Base-by-base conservation (phyloP, 768 basidiomycete genomes). In the Agaricus blazei region DNA sequence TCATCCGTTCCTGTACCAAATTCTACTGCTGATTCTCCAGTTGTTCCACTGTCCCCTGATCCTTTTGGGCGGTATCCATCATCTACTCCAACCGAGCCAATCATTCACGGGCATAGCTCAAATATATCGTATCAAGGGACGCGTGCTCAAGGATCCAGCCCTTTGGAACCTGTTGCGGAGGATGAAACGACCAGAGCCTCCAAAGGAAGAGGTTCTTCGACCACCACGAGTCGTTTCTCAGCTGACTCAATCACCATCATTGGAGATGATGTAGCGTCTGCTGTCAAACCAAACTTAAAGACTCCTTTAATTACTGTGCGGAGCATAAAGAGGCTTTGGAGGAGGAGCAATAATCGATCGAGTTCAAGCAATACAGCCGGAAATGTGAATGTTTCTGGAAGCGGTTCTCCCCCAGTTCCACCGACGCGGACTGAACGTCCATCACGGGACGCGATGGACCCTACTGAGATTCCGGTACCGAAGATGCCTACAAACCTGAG, bases 41-140 rank as follows among this genome's bases (percentile, higher is more conserved):
- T 85, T n/a, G 87, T 91, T 53, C 90, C 90, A 38, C 72, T 90
- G n/a, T 88, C 88, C 9, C 87, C 90, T 7, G 90, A 92, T 70
- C 90, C 90, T 27, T 91, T 92, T 63, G 84, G 85, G 9, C 79
- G 88, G 27, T 85, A 80, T 62, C 75, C 88, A 31, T 89, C 87
- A 2, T 61, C 88, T 29, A 88, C 87, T 2, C 61, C 72, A 15
- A 66, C 73, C 28, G 62, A 70, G 29, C 51, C 59, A 12, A 56
- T 61, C 26, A 58, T 54, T 19, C 52, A 58, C 42, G 40, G 62
- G 47, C 60, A 60, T 54, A 67, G 69, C 36, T 61, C 74, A n/a
- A 56, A 43, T 29, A 65, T 70, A 34, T 64, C 73, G 28, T 40
- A 57, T 3, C 75, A 78, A 55, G 81, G 81, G 78, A 81, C 19